Evolutionary conservation across 2,329 filamentous ascomycete genomes (phyloP).

Genomic region (Fulvia fulva): DNA sequence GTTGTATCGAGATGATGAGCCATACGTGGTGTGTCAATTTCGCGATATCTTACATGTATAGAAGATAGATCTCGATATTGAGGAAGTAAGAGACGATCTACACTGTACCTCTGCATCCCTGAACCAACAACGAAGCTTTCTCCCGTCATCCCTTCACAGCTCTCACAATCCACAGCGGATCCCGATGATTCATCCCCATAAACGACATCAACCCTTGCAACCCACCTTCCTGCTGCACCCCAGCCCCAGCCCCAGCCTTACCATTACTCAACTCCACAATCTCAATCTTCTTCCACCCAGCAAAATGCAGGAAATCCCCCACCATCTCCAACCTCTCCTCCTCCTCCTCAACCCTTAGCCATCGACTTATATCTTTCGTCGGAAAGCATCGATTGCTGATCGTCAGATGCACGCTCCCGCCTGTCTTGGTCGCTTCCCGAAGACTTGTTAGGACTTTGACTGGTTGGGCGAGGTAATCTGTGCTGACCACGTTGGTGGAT

Average conservation of each 20-base stretch:
- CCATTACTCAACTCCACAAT: conserved; percentile 49
- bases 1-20: conserved; percentile 13
- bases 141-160: conserved; percentile 30
- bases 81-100: neutral
- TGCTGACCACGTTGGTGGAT: conserved; percentile 49
- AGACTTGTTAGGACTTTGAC: conserved; percentile 44
- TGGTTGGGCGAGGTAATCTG: conserved; percentile 50
- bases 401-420: conserved; percentile 48
- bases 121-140: too few species aligned
- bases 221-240: conserved; percentile 13
- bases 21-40: neutral
- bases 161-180: conserved; percentile 46
- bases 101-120: too few species aligned
- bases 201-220: conserved; percentile 30
- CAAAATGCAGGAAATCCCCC: conserved; percentile 50
- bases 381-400: conserved; percentile 53
- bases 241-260: conserved; percentile 21
- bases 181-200: conserved; percentile 34
- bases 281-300: conserved; percentile 51
- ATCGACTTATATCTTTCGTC: conserved; percentile 49
- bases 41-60: neutral
- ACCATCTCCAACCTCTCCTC: conserved; percentile 48
- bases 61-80: neutral
- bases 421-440: conserved; percentile 37
- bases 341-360: conserved; percentile 47